Evolutionary conservation across 148 eudicot genomes (phyloP).

Genomic region (Camellia sinensis): DNA sequence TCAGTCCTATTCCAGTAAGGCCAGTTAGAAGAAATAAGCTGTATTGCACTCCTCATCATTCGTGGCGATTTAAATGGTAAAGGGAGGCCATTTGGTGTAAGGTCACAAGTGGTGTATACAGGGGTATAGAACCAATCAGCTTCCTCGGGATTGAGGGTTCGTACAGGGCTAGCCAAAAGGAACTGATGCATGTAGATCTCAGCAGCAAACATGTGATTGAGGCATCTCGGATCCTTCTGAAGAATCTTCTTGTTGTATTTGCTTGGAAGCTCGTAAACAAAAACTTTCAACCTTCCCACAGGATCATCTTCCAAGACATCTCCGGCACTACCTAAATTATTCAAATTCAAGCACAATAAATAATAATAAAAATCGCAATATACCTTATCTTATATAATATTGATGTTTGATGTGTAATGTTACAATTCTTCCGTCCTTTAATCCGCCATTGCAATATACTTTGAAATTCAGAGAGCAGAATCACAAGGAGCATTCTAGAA

Average conservation of each 20-base stretch:
- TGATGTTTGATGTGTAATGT: no score
- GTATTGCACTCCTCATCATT: slow-evolving; percentile 99
- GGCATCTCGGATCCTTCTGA: slow-evolving; percentile 92
- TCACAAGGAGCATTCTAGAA: background rate
- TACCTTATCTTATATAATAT: no score
- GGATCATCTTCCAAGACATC: slow-evolving; percentile 99
- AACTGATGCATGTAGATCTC: slow-evolving; percentile 97
- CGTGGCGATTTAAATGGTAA: slow-evolving; percentile 96
- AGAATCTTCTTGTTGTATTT: slow-evolving; percentile 96
- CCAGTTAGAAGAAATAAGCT: slow-evolving; percentile 95
- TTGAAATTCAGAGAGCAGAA: background rate
- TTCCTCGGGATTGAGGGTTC: slow-evolving; percentile 98
- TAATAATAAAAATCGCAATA: no score
- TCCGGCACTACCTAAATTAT: slow-evolving; percentile 82
- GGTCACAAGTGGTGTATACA: slow-evolving; percentile 88
- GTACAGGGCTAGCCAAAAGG: slow-evolving; percentile 80
- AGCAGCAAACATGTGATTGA: slow-evolving; percentile 98
- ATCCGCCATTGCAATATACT: background rate
- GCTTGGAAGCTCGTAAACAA: slow-evolving; percentile 97
- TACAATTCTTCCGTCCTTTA: no score
- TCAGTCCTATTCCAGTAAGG: slow-evolving; percentile 98
- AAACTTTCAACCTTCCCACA: slow-evolving; percentile 91
- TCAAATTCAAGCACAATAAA: slow-evolving; percentile 6
- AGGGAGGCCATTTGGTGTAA: slow-evolving; percentile 95
- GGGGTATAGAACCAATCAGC: slow-evolving; percentile 99